Evolutionary conservation across 2,329 filamentous ascomycete genomes (phyloP).

Genomic region (Xylaria sp.): DNA sequence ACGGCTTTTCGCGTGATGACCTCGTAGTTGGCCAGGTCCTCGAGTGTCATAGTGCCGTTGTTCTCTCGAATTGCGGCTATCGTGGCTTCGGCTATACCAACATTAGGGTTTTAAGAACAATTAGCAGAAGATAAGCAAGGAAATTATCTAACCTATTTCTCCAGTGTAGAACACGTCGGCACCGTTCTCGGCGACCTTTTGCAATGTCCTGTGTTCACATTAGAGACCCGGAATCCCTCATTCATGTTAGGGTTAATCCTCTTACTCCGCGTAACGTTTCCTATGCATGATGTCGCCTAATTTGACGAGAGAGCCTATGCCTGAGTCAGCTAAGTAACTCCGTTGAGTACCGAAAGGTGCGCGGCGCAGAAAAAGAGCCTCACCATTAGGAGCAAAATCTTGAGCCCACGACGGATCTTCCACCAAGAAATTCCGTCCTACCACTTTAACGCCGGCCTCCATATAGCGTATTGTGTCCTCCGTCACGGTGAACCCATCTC

Average conservation of each 20-base stretch:
- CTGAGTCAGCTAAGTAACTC: constrained; percentile 2
- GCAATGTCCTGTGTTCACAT: constrained; percentile 68
- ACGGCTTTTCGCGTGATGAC: constrained; percentile 72
- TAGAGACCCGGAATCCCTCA: constrained; percentile 27
- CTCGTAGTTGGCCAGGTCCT: constrained; percentile 67
- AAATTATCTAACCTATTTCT: constrained; percentile 62
- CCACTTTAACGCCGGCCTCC: constrained; percentile 56
- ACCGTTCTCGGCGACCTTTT: constrained; percentile 79
- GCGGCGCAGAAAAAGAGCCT: neutral
- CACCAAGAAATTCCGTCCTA: constrained; percentile 71
- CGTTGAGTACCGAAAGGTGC: neutral
- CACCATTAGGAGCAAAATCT: constrained; percentile 85
- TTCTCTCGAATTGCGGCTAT: constrained; percentile 73
- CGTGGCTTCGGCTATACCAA: constrained; percentile 70
- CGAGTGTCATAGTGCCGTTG: constrained; percentile 79
- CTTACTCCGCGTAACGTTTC: constrained; percentile 74
- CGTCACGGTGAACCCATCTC: constrained; percentile 78
- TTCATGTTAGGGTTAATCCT: constrained; percentile 39
- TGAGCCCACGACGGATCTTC: constrained; percentile 83
- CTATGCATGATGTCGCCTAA: constrained; percentile 83
- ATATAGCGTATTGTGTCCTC: constrained; percentile 82
- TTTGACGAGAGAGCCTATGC: constrained; percentile 67
- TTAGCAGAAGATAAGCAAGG: neutral
- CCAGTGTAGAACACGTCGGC: constrained; percentile 80
- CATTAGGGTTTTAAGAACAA: constrained; percentile 48